A percentile compares a stretch with the other conserved stretches of the same genome.
phyloP scores from a whole-genome alignment of 805 yeast species.

The Wickerhamomyces alni region DNA sequence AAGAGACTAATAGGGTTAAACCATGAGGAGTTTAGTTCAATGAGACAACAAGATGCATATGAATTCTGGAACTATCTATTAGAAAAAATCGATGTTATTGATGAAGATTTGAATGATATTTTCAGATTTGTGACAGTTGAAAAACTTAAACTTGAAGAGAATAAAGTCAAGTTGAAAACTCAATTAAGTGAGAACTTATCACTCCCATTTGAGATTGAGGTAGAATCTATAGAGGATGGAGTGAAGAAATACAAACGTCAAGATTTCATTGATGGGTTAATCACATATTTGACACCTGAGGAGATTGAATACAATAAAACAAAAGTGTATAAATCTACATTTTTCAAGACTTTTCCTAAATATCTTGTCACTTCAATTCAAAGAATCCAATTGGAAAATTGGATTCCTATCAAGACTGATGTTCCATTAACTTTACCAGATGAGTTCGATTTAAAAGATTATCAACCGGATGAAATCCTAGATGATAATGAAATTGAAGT shows the following conservation, averaged over 20 bases:
- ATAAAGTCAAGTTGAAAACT: slow-evolving; percentile 48
- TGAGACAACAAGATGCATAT: slow-evolving; percentile 92
- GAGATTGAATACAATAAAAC: slow-evolving; percentile 41
- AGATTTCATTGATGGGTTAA: slow-evolving; percentile 36
- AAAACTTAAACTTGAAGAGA: slow-evolving; percentile 48
- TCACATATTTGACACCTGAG: slow-evolving; percentile 49
- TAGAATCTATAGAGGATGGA: slow-evolving; percentile 36
- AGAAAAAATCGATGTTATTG: slow-evolving; percentile 51
- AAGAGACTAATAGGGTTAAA: slow-evolving; percentile 71
- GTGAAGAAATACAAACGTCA: slow-evolving; percentile 37
- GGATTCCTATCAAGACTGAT: slow-evolving; percentile 83
- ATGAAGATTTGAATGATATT: slow-evolving; percentile 31
- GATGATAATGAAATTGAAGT: slow-evolving; percentile 31
- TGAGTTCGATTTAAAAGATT: slow-evolving; percentile 40
- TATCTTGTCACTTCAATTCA: slow-evolving; percentile 66
- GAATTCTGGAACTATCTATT: slow-evolving; percentile 74
- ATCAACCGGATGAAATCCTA: slow-evolving; percentile 35
- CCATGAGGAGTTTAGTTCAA: slow-evolving; percentile 79
- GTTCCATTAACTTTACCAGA: slow-evolving; percentile 59
- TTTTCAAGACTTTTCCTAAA: slow-evolving; percentile 64
- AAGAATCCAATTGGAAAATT: slow-evolving; percentile 76
- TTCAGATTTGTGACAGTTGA: slow-evolving; percentile 64
- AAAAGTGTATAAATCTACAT: slow-evolving; percentile 22
- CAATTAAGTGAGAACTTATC: slow-evolving; percentile 62
- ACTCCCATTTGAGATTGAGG: slow-evolving; percentile 44